Evolutionary conservation across 2,329 filamentous ascomycete genomes (phyloP).

Genomic region (Tolypocladium amazonense): DNA sequence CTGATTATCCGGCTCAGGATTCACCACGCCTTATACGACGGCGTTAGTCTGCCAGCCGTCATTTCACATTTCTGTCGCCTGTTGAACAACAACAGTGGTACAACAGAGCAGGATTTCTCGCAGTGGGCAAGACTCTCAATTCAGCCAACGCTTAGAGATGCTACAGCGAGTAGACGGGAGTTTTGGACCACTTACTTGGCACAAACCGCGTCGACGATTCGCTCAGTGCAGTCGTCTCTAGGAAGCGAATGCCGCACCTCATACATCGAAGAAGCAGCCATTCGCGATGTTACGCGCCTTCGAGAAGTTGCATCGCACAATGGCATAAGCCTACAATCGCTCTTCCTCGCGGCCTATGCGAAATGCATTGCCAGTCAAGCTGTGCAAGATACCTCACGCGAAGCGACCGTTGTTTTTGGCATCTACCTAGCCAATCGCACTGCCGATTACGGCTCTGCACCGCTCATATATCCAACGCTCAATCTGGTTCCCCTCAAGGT

Average conservation of each 20-base stretch:
- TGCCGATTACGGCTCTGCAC: slow-evolving; percentile 33
- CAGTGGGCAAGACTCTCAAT: slow-evolving; percentile 17
- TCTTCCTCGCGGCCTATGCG: slow-evolving; percentile 66
- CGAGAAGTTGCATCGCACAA: slow-evolving; percentile 27
- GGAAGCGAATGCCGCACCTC: slow-evolving; percentile 9
- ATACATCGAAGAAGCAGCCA: slow-evolving; percentile 35
- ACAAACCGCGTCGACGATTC: not conserved
- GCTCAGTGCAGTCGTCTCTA: not conserved
- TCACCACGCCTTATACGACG: slow-evolving; percentile 86
- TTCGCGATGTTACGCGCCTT: slow-evolving; percentile 24
- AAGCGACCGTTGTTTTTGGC: slow-evolving; percentile 49
- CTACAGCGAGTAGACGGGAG: slow-evolving; percentile 8
- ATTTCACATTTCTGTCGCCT: slow-evolving; percentile 26
- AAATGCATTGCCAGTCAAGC: slow-evolving; percentile 29
- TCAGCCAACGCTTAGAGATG: slow-evolving; percentile 1
- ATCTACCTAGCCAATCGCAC: slow-evolving; percentile 75
- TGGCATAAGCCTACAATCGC: slow-evolving; percentile 58
- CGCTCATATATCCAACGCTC: slow-evolving; percentile 55
- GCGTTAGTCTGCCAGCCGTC: slow-evolving; percentile 60
- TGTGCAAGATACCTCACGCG: not conserved
- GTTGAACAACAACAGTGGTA: slow-evolving; percentile 4
- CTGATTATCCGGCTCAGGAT: slow-evolving; percentile 44
- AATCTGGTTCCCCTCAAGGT: slow-evolving; percentile 68
- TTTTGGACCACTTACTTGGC: slow-evolving; percentile 34
- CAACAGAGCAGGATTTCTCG: slow-evolving; percentile 2